Evolutionary conservation across 305 asterid species (phyloP), one percentile per base, ranked within the genome.

Genomic region (Vinca major): DNA sequence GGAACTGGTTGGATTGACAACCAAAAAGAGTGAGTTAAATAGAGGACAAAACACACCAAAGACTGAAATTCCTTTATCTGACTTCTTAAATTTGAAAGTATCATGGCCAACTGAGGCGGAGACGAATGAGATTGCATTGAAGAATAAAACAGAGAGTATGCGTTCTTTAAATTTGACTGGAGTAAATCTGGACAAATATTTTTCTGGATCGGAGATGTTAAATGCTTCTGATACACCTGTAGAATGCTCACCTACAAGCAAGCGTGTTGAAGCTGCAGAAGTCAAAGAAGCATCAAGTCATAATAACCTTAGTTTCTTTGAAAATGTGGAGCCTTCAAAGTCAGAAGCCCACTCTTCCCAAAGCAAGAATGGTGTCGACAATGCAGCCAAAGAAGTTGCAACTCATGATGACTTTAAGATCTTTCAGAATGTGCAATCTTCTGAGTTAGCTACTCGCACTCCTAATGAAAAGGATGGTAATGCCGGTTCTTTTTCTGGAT

Each of bases 181-280:
- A 64, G 74, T 85, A 50, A 85, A 89, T 70, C 87, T 88, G 13
- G 85, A 87, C 77, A 79, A 62, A 65, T 86, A 87, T 85, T 85
- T 86, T 67, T 64, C 80, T 33, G 81, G 78, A 40, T 70, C 84
- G n/a, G 75, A 71, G 65, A 64, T 45, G 67, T 78, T 70, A 65
- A 47, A 58, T 72, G 62, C 51, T 55, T 75, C 84, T 68, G 80
- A 61, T 45, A 51, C 55, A n/a, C 73, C 80, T 70, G 56, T 39
- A 62, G 86, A 83, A 67, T 80, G 62, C 72, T 68, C 80, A 62
- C 72, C 65, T 40, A 69, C 17, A 12, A 70, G 73, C 49, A 63
- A 69, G 62, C 81, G 41, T 68, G 78, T 62, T 71, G 69, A 63
- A 67, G 55, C 65, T 60, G 66, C 79, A 26, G 78, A 62, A 70